Percentiles rank a stretch among this genome's conserved stretches.
Evolutionary conservation across 2,329 filamentous ascomycete species (phyloP).

Genomic region (Cordyceps javanica): DNA sequence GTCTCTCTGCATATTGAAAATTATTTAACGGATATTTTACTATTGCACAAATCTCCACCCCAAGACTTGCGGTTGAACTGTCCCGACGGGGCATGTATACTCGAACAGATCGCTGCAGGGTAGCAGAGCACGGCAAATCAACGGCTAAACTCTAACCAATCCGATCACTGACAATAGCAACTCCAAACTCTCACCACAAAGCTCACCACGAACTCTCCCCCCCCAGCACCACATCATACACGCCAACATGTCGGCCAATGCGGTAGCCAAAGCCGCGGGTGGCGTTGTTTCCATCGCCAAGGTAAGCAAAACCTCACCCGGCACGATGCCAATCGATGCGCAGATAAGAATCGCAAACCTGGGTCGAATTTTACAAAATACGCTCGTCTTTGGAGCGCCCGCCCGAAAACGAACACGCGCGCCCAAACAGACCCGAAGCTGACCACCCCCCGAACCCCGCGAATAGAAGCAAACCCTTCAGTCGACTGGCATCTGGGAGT

Average conservation of each 20-base stretch:
- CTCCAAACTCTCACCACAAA: conserved; percentile 13
- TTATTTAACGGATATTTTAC: too few species aligned
- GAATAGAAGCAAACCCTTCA: conserved; percentile 91
- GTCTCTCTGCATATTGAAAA: too few species aligned
- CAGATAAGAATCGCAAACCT: conserved; percentile 8
- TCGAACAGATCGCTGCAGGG: neutral
- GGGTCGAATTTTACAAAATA: neutral
- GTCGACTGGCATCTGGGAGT: conserved; percentile 82
- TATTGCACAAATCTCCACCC: too few species aligned
- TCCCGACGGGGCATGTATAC: neutral
- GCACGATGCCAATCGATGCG: conserved; percentile 18
- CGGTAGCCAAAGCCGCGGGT: conserved; percentile 48
- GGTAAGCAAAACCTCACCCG: conserved; percentile 38
- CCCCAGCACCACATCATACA: conserved; percentile 14
- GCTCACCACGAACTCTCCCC: conserved; percentile 9
- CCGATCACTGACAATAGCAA: conserved; percentile 11
- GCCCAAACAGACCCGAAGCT: conserved; percentile 14
- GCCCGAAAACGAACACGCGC: too few species aligned
- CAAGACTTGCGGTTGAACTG: neutral
- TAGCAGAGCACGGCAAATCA: conserved; percentile 13
- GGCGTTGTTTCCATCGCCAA: conserved; percentile 51
- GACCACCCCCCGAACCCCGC: conserved; percentile 12
- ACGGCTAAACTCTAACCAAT: conserved; percentile 15
- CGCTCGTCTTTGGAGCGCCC: too few species aligned
- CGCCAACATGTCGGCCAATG: conserved; percentile 56